A percentile compares a stretch with the other conserved stretches of the same genome.
Evolutionary conservation across 148 eudicot genomes (phyloP).

Genomic region (Chenopodium quinoa): DNA sequence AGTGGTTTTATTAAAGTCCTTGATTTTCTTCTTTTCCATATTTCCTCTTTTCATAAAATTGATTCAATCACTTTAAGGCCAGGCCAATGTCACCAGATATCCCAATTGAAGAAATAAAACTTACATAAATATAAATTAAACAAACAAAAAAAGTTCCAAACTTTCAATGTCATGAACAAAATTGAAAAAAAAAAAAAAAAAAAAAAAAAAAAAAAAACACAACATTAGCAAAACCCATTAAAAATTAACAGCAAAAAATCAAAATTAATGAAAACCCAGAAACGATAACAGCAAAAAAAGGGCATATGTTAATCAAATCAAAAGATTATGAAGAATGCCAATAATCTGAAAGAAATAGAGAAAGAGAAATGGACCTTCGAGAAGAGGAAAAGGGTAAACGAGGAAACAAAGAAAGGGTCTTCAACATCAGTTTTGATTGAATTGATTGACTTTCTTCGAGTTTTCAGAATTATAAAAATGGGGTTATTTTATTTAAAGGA

Average conservation of each 20-base stretch:
- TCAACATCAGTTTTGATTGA: conserved; percentile 14
- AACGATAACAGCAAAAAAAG: no score
- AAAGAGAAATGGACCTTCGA: conserved; percentile 28
- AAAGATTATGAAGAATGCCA: no score
- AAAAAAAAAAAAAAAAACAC: background rate
- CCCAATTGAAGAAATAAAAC: background rate
- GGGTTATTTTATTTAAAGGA: no score
- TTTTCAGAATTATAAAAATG: no score
- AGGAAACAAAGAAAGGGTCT: conserved; percentile 23
- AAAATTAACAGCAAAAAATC: background rate
- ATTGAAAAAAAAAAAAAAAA: no score
- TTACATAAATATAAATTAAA: background rate
- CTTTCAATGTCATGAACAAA: background rate
- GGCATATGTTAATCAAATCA: no score
- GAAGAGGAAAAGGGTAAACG: conserved; percentile 24
- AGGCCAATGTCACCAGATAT: background rate
- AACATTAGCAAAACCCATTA: background rate
- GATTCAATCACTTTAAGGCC: background rate
- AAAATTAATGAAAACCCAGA: background rate
- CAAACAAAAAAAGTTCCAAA: background rate
- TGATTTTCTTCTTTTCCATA: background rate
- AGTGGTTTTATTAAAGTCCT: no score
- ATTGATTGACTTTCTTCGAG: background rate
- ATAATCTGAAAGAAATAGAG: background rate
- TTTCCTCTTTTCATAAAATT: background rate